Evolutionary conservation across 2,329 filamentous ascomycete genomes (phyloP), one percentile per base, ranked within the genome.

Genomic region (Epichloe amarillans): DNA sequence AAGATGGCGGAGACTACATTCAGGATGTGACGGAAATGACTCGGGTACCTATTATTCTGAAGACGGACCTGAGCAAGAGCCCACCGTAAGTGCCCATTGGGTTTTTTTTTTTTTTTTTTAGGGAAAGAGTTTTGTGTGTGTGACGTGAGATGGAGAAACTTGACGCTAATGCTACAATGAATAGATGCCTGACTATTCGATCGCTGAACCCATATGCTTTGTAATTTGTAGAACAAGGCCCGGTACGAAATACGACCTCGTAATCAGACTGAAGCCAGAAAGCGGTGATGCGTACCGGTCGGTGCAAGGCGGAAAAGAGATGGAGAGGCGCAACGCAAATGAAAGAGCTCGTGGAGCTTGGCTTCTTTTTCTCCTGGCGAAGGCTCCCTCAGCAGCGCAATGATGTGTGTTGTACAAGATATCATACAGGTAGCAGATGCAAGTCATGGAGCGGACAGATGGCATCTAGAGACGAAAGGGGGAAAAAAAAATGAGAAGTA

Each of bases 1-100:
- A 98, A 68, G 87, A 95, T 69, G 85, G 86, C 59, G 91, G 91
- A 57, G 87, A 97, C 61, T 94, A 94, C 73, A 96, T 98, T 63
- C 93, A 98, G 71, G 93, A 98, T 68, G 89, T 98, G 58, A 90
- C 84, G 52, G 93, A 98, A 75, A 96, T 98, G 90, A 91, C 88
- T 42, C 80, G 91, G 59, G 86, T 98, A 54, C 93, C 93, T n/a
- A 86, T 98, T 58, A 95, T 98, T 66, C 73, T 98, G 63, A 97
- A 95, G 83, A 97, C 93, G 57, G 93, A 98, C 72, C 79, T 98
- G 62, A 88, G 78, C 72, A 98, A 98, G 86, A 97, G 91, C 73
- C 93, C 93, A 72, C 93, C 93, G 90, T 98, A 86, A 83, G 93
- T 91, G 21, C 17, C 12, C n/a, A 4, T 15, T 2, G 11, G 5